Evolutionary conservation across 768 basidiomycete genomes (phyloP).

Genomic region (Steccherinum ochraceum): DNA sequence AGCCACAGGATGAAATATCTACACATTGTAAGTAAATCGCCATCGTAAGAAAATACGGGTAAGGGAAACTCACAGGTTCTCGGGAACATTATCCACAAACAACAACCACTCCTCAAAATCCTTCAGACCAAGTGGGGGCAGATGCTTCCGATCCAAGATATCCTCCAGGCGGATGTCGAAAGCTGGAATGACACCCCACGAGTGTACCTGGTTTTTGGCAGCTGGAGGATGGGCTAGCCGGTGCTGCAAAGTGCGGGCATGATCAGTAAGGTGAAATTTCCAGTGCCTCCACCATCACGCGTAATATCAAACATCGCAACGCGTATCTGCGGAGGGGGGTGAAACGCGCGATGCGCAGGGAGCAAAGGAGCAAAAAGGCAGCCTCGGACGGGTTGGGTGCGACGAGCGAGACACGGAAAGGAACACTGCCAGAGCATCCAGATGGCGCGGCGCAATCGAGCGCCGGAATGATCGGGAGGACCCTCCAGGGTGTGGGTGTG

Average conservation of each 20-base stretch:
- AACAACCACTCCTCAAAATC: conserved; percentile 66
- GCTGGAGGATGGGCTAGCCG: conserved; percentile 14
- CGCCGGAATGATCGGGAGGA: conserved; percentile 1
- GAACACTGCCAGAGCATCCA: too few relatives aligned
- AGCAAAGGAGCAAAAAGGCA: too few relatives aligned
- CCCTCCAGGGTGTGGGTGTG: conserved; percentile 7
- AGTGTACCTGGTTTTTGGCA: conserved; percentile 7
- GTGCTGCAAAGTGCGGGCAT: conserved; percentile 2
- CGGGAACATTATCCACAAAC: conserved; percentile 68
- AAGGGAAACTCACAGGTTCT: conserved; percentile 54
- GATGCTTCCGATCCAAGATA: conserved; percentile 67
- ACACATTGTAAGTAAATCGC: conserved; percentile 8
- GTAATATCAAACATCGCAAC: not conserved
- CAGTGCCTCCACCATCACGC: not conserved
- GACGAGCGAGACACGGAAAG: not conserved
- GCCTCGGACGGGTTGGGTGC: not conserved
- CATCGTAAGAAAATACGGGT: not conserved
- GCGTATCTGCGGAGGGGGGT: conserved; percentile 44
- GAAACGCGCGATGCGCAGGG: conserved; percentile 46
- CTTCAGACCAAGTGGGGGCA: conserved; percentile 67
- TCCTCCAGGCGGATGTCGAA: conserved; percentile 67
- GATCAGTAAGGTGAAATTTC: conserved; percentile 1
- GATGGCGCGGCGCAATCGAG: not conserved
- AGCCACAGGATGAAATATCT: conserved; percentile 83
- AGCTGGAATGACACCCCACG: conserved; percentile 48